A percentile compares a stretch with the other conserved stretches of the same genome.
Conservation (phyloP, 2,329 filamentous ascomycete species). For the Aspergillus novofumigatus region DNA sequence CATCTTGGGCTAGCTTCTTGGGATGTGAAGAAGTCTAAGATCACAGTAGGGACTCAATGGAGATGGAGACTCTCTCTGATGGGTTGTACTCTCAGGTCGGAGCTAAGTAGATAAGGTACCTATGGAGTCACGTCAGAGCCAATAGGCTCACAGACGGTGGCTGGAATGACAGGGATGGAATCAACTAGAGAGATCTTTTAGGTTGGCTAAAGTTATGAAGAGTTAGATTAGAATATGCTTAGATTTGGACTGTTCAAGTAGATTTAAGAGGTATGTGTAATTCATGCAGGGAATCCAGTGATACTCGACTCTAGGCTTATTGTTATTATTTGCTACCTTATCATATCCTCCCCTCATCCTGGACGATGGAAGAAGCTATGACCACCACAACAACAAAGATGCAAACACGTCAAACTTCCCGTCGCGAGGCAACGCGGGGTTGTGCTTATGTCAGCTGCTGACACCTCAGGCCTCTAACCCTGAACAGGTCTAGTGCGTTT, state of each 20-base stretch:
- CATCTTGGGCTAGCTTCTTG: constrained; percentile 21
- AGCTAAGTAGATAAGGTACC: not conserved
- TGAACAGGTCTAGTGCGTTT: not conserved
- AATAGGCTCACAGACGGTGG: constrained; percentile 12
- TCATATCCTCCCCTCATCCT: no score
- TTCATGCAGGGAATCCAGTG: not conserved
- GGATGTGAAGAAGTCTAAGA: constrained; percentile 7
- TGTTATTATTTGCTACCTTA: not conserved
- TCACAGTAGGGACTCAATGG: not conserved
- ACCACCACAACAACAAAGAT: not conserved
- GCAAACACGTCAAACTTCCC: not conserved
- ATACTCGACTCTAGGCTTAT: not conserved
- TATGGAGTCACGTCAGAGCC: constrained; percentile 15
- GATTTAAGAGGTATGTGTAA: not conserved
- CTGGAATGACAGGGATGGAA: constrained; percentile 13
- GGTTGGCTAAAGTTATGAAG: constrained; percentile 1
- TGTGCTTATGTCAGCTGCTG: not conserved
- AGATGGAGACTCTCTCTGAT: not conserved
- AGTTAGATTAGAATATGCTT: constrained; percentile 4
- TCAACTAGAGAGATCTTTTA: constrained; percentile 11
- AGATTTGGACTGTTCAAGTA: constrained; percentile 7
- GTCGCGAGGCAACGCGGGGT: not conserved
- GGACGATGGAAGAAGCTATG: not conserved
- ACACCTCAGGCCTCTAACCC: not conserved
- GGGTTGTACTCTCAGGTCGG: not conserved